Percentiles rank a stretch among this genome's conserved stretches.
These are phyloP conservation scores for Alternaria solani DNA, from an alignment of 2,329 filamentous ascomycete genomes.

Conservation along the genomic window DNA sequence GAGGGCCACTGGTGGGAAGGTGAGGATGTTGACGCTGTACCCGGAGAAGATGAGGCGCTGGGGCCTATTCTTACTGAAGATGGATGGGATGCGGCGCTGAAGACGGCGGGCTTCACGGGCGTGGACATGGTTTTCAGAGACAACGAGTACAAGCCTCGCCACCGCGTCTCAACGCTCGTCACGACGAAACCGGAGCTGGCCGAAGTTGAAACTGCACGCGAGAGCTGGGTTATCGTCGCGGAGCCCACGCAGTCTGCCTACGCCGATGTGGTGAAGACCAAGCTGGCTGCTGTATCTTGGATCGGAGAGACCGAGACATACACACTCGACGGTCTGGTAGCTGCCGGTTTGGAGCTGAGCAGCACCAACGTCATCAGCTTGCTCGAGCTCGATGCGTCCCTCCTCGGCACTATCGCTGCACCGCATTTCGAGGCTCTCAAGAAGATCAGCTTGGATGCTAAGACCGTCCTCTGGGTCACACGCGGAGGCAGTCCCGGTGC, in stretches of 20 bases:
- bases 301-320: slow-evolving; percentile 9
- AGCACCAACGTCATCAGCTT: slow-evolving; percentile 12
- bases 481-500: slow-evolving; percentile 12
- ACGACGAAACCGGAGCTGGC: slow-evolving; percentile 13
- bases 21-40: slow-evolving; percentile 8
- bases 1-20: slow-evolving; percentile 18
- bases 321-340: slow-evolving; percentile 8
- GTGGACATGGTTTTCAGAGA: slow-evolving; percentile 15
- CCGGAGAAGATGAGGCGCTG: slow-evolving; percentile 8
- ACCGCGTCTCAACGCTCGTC: slow-evolving; percentile 8
- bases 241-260: not conserved
- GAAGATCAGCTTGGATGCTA: slow-evolving; percentile 6
- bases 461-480: slow-evolving; percentile 18
- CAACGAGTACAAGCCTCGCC: slow-evolving; percentile 9
- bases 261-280: slow-evolving; percentile 7
- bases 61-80: slow-evolving; percentile 13
- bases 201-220: slow-evolving; percentile 10
- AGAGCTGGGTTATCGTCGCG: slow-evolving; percentile 9
- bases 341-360: slow-evolving; percentile 9
- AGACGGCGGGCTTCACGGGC: slow-evolving; percentile 13
- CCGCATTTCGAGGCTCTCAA: slow-evolving; percentile 15
- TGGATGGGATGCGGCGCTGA: slow-evolving; percentile 32
- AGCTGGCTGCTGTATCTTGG: slow-evolving; percentile 7
- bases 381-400: slow-evolving; percentile 15
- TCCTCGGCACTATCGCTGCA: slow-evolving; percentile 15